These are phyloP conservation scores for Aureobasidium melanogenum DNA, from an alignment of 2,329 filamentous ascomycete species.

Conservation along the genomic window DNA sequence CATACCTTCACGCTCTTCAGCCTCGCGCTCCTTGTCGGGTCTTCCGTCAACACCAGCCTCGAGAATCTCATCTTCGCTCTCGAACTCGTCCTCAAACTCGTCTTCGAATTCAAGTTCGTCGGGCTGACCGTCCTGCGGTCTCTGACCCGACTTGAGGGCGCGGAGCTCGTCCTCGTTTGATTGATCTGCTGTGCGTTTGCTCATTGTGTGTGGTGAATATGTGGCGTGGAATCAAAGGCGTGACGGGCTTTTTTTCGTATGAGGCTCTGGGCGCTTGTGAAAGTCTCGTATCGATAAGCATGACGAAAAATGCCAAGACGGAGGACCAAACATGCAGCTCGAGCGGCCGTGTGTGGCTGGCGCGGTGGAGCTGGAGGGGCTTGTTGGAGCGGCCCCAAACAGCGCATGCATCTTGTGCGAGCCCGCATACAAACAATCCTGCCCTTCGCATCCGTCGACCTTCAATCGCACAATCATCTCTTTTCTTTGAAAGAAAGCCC, in stretches of 20 bases:
- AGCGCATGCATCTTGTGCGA: background rate
- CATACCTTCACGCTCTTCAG: conserved; percentile 67
- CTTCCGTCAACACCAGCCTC: conserved; percentile 90
- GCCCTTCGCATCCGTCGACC: background rate
- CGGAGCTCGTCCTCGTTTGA: conserved; percentile 38
- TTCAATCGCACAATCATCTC: background rate
- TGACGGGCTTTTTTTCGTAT: background rate
- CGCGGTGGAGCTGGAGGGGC: background rate
- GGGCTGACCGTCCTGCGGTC: conserved; percentile 43
- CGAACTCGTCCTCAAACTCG: conserved; percentile 86
- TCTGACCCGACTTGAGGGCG: conserved; percentile 53
- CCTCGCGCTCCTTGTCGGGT: conserved; percentile 85
- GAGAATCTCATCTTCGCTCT: conserved; percentile 85
- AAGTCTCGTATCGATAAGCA: conserved; percentile 9
- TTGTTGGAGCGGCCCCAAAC: background rate
- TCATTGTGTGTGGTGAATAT: conserved; percentile 38
- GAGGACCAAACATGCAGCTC: background rate
- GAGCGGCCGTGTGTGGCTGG: background rate
- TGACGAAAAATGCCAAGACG: background rate
- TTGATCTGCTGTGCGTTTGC: conserved; percentile 50
- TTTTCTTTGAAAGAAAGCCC: background rate
- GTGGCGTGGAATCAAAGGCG: conserved; percentile 16
- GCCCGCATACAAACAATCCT: background rate
- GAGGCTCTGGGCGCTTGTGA: background rate
- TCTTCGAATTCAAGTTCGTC: conserved; percentile 75